Conservation (phyloP, 192 early-diverging fungal species). For the Mortierella antarctica region DNA sequence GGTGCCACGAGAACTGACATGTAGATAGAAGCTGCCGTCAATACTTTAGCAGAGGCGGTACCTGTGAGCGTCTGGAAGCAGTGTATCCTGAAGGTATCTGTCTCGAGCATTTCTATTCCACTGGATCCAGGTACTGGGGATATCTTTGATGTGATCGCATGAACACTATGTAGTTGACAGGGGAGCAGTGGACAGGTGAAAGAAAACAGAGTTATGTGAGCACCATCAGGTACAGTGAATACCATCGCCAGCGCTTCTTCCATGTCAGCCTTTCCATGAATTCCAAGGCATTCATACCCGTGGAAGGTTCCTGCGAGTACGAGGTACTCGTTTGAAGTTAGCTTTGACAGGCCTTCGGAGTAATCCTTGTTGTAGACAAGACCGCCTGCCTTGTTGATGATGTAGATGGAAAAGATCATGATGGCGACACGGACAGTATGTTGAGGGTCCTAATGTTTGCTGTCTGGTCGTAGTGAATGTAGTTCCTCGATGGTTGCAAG, state of each 20-base stretch:
- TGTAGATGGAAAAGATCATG: constrained; percentile 87
- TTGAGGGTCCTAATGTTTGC: background rate
- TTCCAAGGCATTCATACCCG: constrained; percentile 62
- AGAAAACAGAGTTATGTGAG: background rate
- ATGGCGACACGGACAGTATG: background rate
- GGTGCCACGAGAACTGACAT: background rate
- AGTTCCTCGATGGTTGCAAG: too few relatives aligned
- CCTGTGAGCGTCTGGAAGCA: constrained; percentile 96
- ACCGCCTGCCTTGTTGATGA: constrained; percentile 93
- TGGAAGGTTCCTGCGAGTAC: constrained; percentile 99
- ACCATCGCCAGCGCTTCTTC: too few relatives aligned
- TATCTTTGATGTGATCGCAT: constrained; percentile 94
- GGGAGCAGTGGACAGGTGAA: background rate
- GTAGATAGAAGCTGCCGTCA: background rate
- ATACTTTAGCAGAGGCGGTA: constrained; percentile 21
- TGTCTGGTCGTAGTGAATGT: too few relatives aligned
- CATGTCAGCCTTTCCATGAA: too few relatives aligned
- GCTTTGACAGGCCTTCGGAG: constrained; percentile 79
- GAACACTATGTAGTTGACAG: constrained; percentile 71
- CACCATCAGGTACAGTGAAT: background rate
- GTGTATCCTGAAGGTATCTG: constrained; percentile 89
- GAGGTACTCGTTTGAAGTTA: constrained; percentile 95
- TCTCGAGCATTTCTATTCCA: constrained; percentile 94
- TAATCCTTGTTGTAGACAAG: constrained; percentile 95
- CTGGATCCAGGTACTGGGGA: constrained; percentile 83